Evolutionary conservation across 2,329 filamentous ascomycete genomes (phyloP).

Genomic region (Ilyonectria mors-panacis): DNA sequence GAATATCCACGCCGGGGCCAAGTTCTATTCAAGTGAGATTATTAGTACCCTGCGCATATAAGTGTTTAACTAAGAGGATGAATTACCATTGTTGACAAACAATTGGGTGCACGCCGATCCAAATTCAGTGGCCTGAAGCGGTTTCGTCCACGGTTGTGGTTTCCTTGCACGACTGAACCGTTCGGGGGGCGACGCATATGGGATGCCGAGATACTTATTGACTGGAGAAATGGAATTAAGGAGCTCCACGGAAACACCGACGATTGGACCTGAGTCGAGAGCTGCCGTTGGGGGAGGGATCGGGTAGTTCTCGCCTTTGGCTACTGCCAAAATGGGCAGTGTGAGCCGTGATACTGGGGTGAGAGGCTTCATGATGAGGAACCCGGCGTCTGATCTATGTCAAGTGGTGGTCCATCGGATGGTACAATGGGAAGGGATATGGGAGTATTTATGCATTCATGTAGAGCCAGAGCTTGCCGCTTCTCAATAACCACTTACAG

Average conservation of each 20-base stretch:
- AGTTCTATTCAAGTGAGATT: slow-evolving; percentile 35
- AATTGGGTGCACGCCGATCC: slow-evolving; percentile 39
- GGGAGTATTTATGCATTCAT: background rate
- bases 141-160: slow-evolving; percentile 35
- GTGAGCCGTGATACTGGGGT: slow-evolving; percentile 7
- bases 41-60: background rate
- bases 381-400: background rate
- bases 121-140: slow-evolving; percentile 30
- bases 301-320: background rate
- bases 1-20: slow-evolving; percentile 35
- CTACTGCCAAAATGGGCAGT: slow-evolving; percentile 13
- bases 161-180: slow-evolving; percentile 35
- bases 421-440: background rate
- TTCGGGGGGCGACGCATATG: slow-evolving; percentile 36
- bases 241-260: slow-evolving; percentile 34
- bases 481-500: background rate
- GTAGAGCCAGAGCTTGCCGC: no score
- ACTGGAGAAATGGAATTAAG: slow-evolving; percentile 34
- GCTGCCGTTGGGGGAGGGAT: slow-evolving; percentile 26
- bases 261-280: slow-evolving; percentile 36
- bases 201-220: slow-evolving; percentile 43
- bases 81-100: slow-evolving; percentile 32
- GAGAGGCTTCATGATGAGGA: slow-evolving; percentile 30
- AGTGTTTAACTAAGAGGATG: background rate
- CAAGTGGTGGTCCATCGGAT: background rate